phyloP scores from a whole-genome alignment of 441 rosid species.

The Breynia disticha region DNA sequence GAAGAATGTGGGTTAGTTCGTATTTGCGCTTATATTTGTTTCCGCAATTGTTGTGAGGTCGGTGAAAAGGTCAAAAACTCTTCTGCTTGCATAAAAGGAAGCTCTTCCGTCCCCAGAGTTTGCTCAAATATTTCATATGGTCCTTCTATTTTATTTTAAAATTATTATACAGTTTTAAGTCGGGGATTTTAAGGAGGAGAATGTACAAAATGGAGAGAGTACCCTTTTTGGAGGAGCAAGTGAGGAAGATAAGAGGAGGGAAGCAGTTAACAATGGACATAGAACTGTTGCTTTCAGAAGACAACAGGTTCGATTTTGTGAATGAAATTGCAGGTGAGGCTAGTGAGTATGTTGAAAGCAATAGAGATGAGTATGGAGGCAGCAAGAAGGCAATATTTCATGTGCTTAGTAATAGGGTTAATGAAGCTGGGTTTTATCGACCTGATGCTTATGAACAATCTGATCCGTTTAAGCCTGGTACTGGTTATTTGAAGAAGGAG shows the following conservation, averaged over 20 bases:
- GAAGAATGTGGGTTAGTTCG: no score
- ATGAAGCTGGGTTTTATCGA: constrained; percentile 62
- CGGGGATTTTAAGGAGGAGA: no score
- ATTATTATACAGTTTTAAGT: no score
- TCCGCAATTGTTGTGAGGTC: no score
- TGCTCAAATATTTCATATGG: no score
- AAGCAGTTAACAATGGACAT: constrained; percentile 63
- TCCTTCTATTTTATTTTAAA: no score
- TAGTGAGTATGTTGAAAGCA: constrained; percentile 55
- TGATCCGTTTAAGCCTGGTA: constrained; percentile 75
- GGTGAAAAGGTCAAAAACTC: no score
- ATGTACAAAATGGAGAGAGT: constrained; percentile 50
- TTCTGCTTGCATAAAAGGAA: no score
- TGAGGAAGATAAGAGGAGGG: constrained; percentile 49
- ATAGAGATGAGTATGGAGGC: constrained; percentile 72
- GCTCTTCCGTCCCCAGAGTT: no score
- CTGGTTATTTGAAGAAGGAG: constrained; percentile 52
- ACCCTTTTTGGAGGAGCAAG: constrained; percentile 83
- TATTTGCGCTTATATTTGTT: no score
- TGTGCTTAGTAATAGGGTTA: constrained; percentile 68
- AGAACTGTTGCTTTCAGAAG: constrained; percentile 57
- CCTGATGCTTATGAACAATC: constrained; percentile 58
- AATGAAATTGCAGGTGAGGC: constrained; percentile 82
- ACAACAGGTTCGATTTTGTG: constrained; percentile 60
- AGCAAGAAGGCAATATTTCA: constrained; percentile 73